Base-by-base conservation (phyloP, 108 stramenopile species). In the Cyclotella distinguenda region DNA sequence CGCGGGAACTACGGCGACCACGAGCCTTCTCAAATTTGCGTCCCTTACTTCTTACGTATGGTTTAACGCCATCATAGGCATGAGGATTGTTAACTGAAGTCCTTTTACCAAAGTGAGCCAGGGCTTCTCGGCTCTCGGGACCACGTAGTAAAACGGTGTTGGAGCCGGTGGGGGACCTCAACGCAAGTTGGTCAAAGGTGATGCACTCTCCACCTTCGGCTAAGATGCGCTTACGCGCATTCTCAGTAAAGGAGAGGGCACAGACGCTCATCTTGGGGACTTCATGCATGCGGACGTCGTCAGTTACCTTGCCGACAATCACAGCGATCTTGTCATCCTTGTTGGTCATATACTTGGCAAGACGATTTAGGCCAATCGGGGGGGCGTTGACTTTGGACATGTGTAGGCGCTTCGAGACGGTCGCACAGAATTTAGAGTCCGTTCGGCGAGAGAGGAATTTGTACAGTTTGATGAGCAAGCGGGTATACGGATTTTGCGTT, bases 21-120 rank as follows among this genome's bases (percentile, higher is more conserved):
- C 99, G 98, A 64, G 99, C 99, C 68, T 85, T 85, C 89, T 99
- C 99, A 88, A 99, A 99, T 85, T 99, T 99, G 85, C 98, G 91
- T 78, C 99, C 99, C 83, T 98, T 98, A 82, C 89, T 85, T 75
- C 97, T 94, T 56, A 97, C 95, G 74, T 95, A 97, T 16, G 99
- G 99, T 88, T 98, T 98, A 88, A 93, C 91, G 65, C 82, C 86
- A 80, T 90, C 88, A 83, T 94, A 91, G 34, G 90, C 94, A 77
- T 94, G 89, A 49, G 91, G 90, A 77, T 90, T 90, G 82, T 75
- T 90, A 79, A 93, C 91, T 35, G 86, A 71, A 16, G 87, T 87
- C 57, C 82, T 72, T 85, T 98, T 95, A 63, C 99, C 99, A 66
- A 99, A 99, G 93, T 99, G 96, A 62, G 92, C 78, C 66, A 94